phyloP scores from a whole-genome alignment of 1,284 basidiomycete genomes.

The Neolentinus lepideus region DNA sequence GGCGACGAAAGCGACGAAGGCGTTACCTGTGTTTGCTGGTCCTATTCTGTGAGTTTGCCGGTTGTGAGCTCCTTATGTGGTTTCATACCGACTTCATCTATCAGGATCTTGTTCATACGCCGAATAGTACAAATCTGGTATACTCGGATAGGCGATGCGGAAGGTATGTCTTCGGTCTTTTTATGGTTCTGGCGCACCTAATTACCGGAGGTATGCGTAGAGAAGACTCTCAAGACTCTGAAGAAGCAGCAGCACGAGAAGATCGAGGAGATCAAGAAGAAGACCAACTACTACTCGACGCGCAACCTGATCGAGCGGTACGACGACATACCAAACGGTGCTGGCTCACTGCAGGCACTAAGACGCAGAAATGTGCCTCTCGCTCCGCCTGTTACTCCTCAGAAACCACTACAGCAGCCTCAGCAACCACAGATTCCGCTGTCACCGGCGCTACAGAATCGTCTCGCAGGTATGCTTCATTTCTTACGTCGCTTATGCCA shows the following conservation, averaged over 20 bases:
- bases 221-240: constrained; percentile 72
- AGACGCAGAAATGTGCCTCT: not conserved
- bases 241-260: constrained; percentile 80
- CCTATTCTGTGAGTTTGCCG: constrained; percentile 72
- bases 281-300: constrained; percentile 92
- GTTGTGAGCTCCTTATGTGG: constrained; percentile 1
- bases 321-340: constrained; percentile 47
- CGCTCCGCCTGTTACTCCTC: constrained; percentile 12
- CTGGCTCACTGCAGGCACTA: not conserved
- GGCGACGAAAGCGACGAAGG: constrained; percentile 41
- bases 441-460: constrained; percentile 22
- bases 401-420: constrained; percentile 1
- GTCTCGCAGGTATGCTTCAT: constrained; percentile 32
- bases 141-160: constrained; percentile 72
- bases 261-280: constrained; percentile 96
- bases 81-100: constrained; percentile 8
- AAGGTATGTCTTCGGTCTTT: constrained; percentile 60
- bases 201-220: constrained; percentile 32
- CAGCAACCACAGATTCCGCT: constrained; percentile 5
- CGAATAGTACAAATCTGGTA: constrained; percentile 88
- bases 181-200: not conserved
- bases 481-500: constrained; percentile 1
- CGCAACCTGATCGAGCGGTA: constrained; percentile 89
- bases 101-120: constrained; percentile 77
- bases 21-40: constrained; percentile 57